Percentiles rank a stretch among this genome's conserved stretches.
Evolutionary conservation across 2,329 filamentous ascomycete species (phyloP).

Genomic region (Phoma herbarum): DNA sequence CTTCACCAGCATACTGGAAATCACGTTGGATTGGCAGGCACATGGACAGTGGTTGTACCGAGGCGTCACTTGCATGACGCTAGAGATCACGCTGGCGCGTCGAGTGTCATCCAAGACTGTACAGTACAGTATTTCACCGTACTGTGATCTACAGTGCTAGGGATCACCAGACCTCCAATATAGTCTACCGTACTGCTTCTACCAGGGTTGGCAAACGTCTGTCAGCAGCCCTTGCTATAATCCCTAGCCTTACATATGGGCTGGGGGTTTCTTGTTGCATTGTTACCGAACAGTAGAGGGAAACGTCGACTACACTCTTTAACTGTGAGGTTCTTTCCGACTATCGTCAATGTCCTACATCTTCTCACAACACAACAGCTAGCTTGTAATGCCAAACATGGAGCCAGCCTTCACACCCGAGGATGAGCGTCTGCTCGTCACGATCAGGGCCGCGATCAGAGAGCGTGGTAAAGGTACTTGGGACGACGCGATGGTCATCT

Average conservation of each 20-base stretch:
- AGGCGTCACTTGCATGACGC: too few species aligned
- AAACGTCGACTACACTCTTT: background rate
- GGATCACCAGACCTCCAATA: too few species aligned
- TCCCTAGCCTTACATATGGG: background rate
- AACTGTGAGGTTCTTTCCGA: background rate
- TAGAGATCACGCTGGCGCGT: background rate
- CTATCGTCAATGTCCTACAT: background rate
- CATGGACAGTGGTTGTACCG: too few species aligned
- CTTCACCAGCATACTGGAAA: too few species aligned
- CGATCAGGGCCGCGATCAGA: slow-evolving; percentile 25
- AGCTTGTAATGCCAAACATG: too few species aligned
- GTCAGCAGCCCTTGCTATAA: background rate
- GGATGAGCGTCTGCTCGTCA: background rate
- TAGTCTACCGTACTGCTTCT: background rate
- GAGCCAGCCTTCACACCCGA: background rate
- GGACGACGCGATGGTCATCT: slow-evolving; percentile 15
- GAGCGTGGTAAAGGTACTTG: slow-evolving; percentile 47
- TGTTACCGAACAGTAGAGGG: background rate
- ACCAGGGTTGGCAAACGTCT: background rate
- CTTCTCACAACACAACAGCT: background rate
- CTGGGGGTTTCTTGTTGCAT: background rate
- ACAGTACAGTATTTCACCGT: background rate
- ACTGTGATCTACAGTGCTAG: background rate
- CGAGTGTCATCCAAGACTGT: background rate
- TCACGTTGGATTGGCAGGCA: too few species aligned